Evolutionary conservation across 1,139 yeast species (phyloP), one percentile per base, ranked within the genome.

Genomic region (Scheffersomyces stambukii): DNA sequence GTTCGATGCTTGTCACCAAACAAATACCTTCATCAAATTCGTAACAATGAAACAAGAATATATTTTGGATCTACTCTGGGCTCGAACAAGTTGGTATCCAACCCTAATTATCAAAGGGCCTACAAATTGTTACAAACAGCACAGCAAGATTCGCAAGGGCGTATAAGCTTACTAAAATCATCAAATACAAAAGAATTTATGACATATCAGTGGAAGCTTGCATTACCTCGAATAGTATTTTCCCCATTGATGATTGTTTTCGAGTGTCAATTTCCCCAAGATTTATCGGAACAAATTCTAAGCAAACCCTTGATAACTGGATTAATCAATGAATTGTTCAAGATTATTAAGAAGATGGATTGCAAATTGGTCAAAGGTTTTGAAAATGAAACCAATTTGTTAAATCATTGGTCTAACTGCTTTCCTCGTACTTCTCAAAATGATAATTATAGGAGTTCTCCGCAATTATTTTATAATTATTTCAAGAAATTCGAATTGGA

Each of bases 221-320:
- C 93, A 1, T 67, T 86, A 35, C 86, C 95, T 4, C 69, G 79
- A 36, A 74, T 86, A 25, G 80, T 88, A 10, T 77, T 86, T 48
- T 84, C 81, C 52, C 88, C 95, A 3, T 58, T 88, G 26, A 63
- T 85, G 27, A 68, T 86, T 19, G 53, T 85, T 13, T 77, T 88
- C 43, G 96, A 86, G 52, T 71, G 76, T 33, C 73, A 80, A 5
- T 68, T 62, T 42, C 86, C 94, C 1, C 59, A 60, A 20, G 58
- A 68, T 27, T 63, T 88, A 31, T 60, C 71, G 13, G 57, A 66
- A 21, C 86, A 84, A 52, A 81, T 86, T 25, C 64, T 86, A 36
- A 89, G 94, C 25, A 84, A 83, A 48, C 96, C 96, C 6, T 66
- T 88, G 38, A 71, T 85, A 17, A 72, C 85, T 9, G 96, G 96